phyloP scores from a whole-genome alignment of 257 asterid genomes.

The Marsdenia floribunda region DNA sequence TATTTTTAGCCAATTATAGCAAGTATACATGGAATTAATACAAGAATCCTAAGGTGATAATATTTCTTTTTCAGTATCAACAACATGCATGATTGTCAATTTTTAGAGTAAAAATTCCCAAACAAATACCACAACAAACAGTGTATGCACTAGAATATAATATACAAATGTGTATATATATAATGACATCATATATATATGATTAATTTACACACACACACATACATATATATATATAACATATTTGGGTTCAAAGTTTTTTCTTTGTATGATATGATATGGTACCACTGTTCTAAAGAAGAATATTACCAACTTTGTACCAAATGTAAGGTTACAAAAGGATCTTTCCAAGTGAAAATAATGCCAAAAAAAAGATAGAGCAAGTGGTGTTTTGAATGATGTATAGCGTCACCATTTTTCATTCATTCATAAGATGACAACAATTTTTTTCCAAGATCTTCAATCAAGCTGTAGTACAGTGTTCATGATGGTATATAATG shows the following conservation, averaged over 20 bases:
- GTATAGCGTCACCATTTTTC: background rate
- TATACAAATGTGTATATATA: no score
- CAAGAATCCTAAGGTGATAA: background rate
- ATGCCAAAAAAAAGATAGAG: background rate
- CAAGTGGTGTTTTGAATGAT: background rate
- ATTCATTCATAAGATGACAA: slow-evolving; percentile 2
- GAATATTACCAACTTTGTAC: background rate
- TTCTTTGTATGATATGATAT: background rate
- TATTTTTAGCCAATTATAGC: slow-evolving; percentile 15
- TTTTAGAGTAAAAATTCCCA: slow-evolving; percentile 7
- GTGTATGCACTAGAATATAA: slow-evolving; percentile 3
- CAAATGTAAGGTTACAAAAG: slow-evolving; percentile 6
- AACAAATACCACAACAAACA: background rate
- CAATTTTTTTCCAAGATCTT: background rate
- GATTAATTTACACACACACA: background rate
- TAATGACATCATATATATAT: background rate
- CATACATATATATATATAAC: no score
- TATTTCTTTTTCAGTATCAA: background rate
- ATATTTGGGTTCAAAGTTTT: background rate
- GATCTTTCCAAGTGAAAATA: background rate
- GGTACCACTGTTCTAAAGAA: background rate
- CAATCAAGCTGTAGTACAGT: background rate
- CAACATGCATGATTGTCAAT: background rate
- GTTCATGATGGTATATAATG: background rate
- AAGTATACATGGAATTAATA: slow-evolving; percentile 5